Base-by-base conservation (phyloP, 2,329 filamentous ascomycete genomes). In the Trichophyton rubrum region DNA sequence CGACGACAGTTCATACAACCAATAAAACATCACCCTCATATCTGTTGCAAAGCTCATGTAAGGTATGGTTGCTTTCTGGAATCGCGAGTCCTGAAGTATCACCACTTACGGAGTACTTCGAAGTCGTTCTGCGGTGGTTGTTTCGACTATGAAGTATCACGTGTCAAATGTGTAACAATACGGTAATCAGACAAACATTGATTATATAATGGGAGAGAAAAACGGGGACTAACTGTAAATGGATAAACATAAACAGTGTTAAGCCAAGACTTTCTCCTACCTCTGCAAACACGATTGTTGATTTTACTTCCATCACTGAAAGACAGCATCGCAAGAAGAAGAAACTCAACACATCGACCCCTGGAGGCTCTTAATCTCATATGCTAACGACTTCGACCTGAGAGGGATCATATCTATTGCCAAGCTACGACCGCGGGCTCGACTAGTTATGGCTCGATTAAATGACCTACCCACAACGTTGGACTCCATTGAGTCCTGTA, bases 401-500 rank as follows among this genome's bases (percentile, higher is more conserved):
- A 49, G 38, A 22, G 5, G 27, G 35, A n/a, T 30, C 27, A 3
- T n/a, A 15, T n/a, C 11, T 13, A 33, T 17, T 58, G 20, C 38
- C 33, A 9, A 27, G 41, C 20, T 33, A 33, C 13, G 3, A 49
- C 41, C 17, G 22, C 27, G 27, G 17, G 2, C 40, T 22, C 11
- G 27, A 59, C 41, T 15, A 30, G 67, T 59, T 59, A 80, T 80
- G 78, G 78, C 78, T 65, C 74, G 77, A 64, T 67, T 80, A 47
- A 79, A 80, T 66, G 78, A 80, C 61, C 68, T 73, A 56, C 70
- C 76, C 59, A 70, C 73, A 56, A 71, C 74, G 24, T 61, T 69
- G 24, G 78, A 79, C 67, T 76, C 76, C n/a, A 66, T 79, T 60
- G 78, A 79, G 62, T 71, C 74, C 43, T 68, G 78, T 80, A 69